These are phyloP conservation scores for Bruguiera gymnorhiza DNA, from an alignment of 345 rosid genomes.

Conservation along the genomic window DNA sequence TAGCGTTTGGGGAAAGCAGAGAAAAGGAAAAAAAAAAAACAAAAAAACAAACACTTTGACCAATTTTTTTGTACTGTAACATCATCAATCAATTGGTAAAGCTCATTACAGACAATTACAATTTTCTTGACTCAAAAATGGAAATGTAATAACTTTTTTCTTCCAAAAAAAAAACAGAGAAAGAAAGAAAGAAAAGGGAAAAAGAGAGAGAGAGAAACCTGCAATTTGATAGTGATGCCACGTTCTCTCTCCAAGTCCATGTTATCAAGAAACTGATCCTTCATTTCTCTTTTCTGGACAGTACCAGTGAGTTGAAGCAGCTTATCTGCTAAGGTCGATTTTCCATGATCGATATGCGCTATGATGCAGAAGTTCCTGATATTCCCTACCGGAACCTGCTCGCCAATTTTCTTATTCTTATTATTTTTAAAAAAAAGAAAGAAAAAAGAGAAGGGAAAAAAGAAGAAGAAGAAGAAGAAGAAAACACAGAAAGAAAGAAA, in stretches of 20 bases:
- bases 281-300: conserved; percentile 88
- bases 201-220: conserved; percentile 36
- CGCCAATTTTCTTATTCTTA: not conserved
- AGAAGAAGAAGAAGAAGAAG: no score
- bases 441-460: not conserved
- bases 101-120: no score
- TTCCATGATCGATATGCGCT: conserved; percentile 98
- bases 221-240: conserved; percentile 96
- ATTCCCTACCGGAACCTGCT: conserved; percentile 66
- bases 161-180: no score
- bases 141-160: no score
- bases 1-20: no score
- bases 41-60: no score
- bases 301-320: conserved; percentile 93
- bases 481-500: not conserved
- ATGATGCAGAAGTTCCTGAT: conserved; percentile 86
- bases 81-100: no score
- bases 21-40: no score
- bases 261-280: conserved; percentile 95
- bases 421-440: not conserved
- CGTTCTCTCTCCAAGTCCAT: conserved; percentile 99
- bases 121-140: no score
- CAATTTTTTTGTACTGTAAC: no score
- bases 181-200: not conserved
- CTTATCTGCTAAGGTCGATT: conserved; percentile 93